A percentile compares a stretch with the other conserved stretches of the same genome.
phyloP scores from a whole-genome alignment of 2,329 filamentous ascomycete species.

The Zelopaecilomyces penicillatus region DNA sequence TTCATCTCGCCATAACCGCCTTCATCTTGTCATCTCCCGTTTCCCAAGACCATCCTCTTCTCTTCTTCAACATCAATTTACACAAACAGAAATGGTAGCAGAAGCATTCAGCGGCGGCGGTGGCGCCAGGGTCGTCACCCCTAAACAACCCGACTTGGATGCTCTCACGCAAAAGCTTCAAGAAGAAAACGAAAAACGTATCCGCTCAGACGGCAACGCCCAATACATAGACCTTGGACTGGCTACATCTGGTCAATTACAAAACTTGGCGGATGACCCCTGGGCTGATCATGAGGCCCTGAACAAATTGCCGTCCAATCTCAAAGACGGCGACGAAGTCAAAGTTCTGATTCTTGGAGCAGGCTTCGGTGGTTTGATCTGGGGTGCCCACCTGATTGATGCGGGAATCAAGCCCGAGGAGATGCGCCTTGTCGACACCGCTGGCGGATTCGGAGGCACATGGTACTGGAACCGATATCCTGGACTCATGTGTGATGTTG shows the following conservation, averaged over 20 bases:
- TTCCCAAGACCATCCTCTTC: no score
- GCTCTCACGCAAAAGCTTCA: slow-evolving; percentile 19
- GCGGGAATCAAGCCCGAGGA: slow-evolving; percentile 20
- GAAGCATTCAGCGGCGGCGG: slow-evolving; percentile 3
- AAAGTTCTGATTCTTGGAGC: slow-evolving; percentile 27
- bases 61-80: no score
- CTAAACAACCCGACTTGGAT: neutral
- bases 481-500: slow-evolving; percentile 47
- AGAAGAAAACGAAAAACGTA: slow-evolving; percentile 26
- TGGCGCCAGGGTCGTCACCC: neutral
- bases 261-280: slow-evolving; percentile 23
- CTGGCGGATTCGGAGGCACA: slow-evolving; percentile 39
- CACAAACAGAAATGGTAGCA: no score
- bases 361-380: slow-evolving; percentile 26
- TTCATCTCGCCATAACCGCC: no score
- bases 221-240: slow-evolving; percentile 27
- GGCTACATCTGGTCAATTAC: slow-evolving; percentile 11
- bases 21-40: no score
- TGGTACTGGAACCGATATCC: slow-evolving; percentile 47
- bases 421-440: slow-evolving; percentile 33
- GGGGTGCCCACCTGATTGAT: slow-evolving; percentile 19
- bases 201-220: slow-evolving; percentile 20
- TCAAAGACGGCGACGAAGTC: slow-evolving; percentile 18
- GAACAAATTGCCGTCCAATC: slow-evolving; percentile 14
- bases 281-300: slow-evolving; percentile 26